Percentiles rank a stretch among this genome's conserved stretches.
phyloP scores from a whole-genome alignment of 345 rosid genomes.

The Leavenworthia alabamica region DNA sequence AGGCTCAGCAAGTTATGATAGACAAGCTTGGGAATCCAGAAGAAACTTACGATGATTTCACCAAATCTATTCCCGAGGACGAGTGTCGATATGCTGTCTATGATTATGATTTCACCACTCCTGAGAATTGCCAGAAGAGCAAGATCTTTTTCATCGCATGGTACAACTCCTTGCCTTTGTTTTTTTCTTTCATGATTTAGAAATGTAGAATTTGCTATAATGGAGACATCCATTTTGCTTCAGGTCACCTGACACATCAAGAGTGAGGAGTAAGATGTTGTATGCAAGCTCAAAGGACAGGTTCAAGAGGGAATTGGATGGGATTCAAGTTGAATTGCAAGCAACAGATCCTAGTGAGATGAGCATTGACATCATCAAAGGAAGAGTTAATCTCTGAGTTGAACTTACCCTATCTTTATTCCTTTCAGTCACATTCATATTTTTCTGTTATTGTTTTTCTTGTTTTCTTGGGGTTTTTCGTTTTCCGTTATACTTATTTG shows the following conservation, averaged over 20 bases:
- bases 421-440: conserved; percentile 4
- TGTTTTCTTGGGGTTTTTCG: neutral
- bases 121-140: conserved; percentile 66
- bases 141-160: conserved; percentile 73
- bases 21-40: conserved; percentile 55
- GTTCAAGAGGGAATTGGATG: conserved; percentile 73
- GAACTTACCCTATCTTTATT: conserved; percentile 2
- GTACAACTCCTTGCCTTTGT: conserved; percentile 25
- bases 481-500: neutral
- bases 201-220: neutral
- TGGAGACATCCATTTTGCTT: conserved; percentile 2
- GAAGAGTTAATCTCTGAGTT: conserved; percentile 38
- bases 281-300: conserved; percentile 73
- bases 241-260: conserved; percentile 66
- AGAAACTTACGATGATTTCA: conserved; percentile 49
- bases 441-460: conserved; percentile 12
- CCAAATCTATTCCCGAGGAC: conserved; percentile 43
- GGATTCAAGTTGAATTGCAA: conserved; percentile 65
- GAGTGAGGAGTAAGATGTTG: conserved; percentile 69
- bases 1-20: conserved; percentile 49
- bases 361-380: conserved; percentile 59
- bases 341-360: conserved; percentile 75
- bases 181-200: neutral
- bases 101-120: conserved; percentile 51
- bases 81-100: conserved; percentile 58